Evolutionary conservation across 306 rosid species (phyloP).

Genomic region (Vigna angularis): DNA sequence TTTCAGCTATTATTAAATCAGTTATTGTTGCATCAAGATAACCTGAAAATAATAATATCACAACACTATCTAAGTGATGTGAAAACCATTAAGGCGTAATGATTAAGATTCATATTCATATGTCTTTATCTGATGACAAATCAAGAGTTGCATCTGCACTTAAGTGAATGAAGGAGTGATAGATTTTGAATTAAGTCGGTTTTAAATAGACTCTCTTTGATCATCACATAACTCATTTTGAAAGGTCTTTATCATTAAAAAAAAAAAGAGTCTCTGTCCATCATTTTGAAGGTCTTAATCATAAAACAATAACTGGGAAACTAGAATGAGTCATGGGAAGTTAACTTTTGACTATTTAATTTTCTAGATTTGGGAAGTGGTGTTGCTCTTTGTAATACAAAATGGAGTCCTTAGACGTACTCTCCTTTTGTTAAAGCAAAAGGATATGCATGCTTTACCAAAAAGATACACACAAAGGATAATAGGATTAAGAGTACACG

Average conservation of each 20-base stretch:
- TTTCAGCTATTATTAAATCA: not conserved
- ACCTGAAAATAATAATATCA: not conserved
- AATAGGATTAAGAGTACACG: slow-evolving; percentile 55
- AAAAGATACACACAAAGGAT: slow-evolving; percentile 33
- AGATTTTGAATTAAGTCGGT: not conserved
- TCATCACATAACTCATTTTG: not conserved
- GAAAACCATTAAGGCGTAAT: not conserved
- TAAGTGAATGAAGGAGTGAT: not conserved
- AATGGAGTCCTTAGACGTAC: slow-evolving; percentile 13
- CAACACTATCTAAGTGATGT: not conserved
- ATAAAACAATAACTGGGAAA: not conserved
- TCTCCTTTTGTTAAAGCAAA: slow-evolving; percentile 47
- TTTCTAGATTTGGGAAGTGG: slow-evolving; percentile 20
- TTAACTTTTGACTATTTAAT: slow-evolving; percentile 11
- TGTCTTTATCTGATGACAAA: not conserved
- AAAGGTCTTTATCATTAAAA: not conserved
- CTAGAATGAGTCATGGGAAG: not conserved
- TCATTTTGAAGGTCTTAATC: not conserved
- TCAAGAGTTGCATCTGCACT: not conserved
- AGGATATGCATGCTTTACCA: slow-evolving; percentile 40
- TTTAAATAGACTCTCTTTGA: not conserved
- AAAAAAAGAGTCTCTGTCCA: not conserved
- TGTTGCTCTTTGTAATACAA: slow-evolving; percentile 44
- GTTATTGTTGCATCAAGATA: not conserved
- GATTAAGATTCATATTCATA: not conserved